Evolutionary conservation across 2,329 filamentous ascomycete species (phyloP).

Genomic region (Colletotrichum falcatum): DNA sequence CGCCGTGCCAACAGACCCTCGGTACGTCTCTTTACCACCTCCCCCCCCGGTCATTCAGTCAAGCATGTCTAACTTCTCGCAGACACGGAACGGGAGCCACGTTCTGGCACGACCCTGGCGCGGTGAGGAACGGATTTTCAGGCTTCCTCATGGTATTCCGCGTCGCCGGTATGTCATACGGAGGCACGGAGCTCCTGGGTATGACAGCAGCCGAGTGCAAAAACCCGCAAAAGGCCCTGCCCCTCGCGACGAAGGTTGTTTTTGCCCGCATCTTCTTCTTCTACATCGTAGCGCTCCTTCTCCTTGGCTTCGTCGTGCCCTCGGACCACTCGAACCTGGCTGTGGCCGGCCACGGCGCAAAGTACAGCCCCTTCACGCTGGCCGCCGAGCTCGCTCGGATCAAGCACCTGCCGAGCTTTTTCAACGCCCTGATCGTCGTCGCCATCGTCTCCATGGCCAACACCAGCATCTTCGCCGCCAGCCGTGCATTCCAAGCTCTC

Average conservation of each 20-base stretch:
- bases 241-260: constrained; percentile 85
- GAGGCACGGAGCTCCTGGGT: constrained; percentile 60
- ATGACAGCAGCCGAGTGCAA: constrained; percentile 57
- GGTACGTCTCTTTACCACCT: constrained; percentile 55
- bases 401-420: constrained; percentile 46
- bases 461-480: constrained; percentile 56
- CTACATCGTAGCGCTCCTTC: constrained; percentile 64
- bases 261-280: constrained; percentile 69
- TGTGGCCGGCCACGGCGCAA: constrained; percentile 40
- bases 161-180: constrained; percentile 58
- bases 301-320: constrained; percentile 63
- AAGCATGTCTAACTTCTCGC: constrained; percentile 2
- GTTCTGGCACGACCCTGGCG: constrained; percentile 62
- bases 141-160: constrained; percentile 59
- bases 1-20: constrained; percentile 57
- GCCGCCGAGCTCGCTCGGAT: constrained; percentile 47
- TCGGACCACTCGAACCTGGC: constrained; percentile 58
- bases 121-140: constrained; percentile 55
- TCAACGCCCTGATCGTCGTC: constrained; percentile 53
- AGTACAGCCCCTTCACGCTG: constrained; percentile 47
- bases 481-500: constrained; percentile 52
- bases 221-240: constrained; percentile 72
- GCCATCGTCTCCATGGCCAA: constrained; percentile 54
- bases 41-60: constrained; percentile 45
- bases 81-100: constrained; percentile 47